Base-by-base conservation (phyloP, 192 early-diverging fungal genomes). In the Mortierella hygrophila region DNA sequence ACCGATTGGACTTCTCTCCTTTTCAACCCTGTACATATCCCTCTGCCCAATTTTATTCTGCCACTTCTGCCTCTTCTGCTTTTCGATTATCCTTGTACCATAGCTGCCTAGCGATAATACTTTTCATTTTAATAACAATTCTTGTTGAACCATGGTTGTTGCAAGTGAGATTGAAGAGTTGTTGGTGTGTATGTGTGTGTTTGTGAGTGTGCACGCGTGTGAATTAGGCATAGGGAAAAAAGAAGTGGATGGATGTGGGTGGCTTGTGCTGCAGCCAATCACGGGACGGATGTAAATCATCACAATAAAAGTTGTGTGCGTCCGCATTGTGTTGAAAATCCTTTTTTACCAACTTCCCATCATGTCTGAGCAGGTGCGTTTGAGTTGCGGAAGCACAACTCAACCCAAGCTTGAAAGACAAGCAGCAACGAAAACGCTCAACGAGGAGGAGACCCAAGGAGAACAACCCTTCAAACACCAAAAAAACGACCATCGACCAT, bases 301-400 rank as follows among this genome's bases (percentile, higher is more conserved):
- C 74, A 81, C 75, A 81, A 81, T 47, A 81, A 37, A 41, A 46
- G 29, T 49, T 41, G 73, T 29, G 44, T 37, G 69, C 21, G 41
- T 70, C 7, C 41, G 74, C 79, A 81, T 70, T 81, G 74, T 75
- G 73, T 85, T 85, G 83, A 85, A 85, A 79, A 85, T 79, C 83
- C 83, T 85, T 85, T 85, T 85, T 85, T 75, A 78, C 83, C 83
- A 85, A 85, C 74, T 85, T 85, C 83, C 83, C 83, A 85, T 85
- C 83, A 85, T 85, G 83, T 85, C 83, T 85, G 83, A 85, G 83
- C 83, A 85, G 83, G 83, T 85, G 83, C 78, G 83, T 85, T 70
- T 72, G 81, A 69, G 46, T 32, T 57, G 3, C 18, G 69, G 69
- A 70, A 41, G 44, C 38, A 70, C 20, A 70, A 21, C 69, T 37